Percentiles rank a stretch among this genome's conserved stretches.
phyloP scores from a whole-genome alignment of 805 yeast genomes.

The Ogataea nitratoaversa region DNA sequence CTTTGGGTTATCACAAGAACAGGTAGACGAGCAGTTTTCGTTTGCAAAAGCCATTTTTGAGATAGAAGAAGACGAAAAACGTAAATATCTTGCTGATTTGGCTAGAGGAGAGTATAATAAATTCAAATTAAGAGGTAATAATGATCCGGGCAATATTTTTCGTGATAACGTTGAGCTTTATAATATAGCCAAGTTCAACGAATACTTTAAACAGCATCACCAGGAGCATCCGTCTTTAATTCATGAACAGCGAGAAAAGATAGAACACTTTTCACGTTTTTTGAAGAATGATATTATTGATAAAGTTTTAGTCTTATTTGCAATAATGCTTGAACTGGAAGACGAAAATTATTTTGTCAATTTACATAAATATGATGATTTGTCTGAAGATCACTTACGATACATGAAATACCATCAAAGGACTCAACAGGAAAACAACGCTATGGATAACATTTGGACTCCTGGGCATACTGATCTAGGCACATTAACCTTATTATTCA shows the following conservation, averaged over 20 bases:
- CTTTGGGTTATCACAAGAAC: conserved; percentile 26
- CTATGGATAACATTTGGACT: conserved; percentile 31
- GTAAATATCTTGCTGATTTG: conserved; percentile 25
- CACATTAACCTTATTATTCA: conserved; percentile 32
- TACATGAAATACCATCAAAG: conserved; percentile 33
- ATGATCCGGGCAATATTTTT: conserved; percentile 29
- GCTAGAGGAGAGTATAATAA: conserved; percentile 32
- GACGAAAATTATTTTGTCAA: conserved; percentile 31
- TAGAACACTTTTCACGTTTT: conserved; percentile 4
- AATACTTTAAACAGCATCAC: conserved; percentile 9
- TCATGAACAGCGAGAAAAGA: conserved; percentile 4
- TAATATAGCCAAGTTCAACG: conserved; percentile 33
- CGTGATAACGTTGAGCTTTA: conserved; percentile 30
- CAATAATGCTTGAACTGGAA: conserved; percentile 32
- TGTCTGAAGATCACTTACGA: conserved; percentile 33
- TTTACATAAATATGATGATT: conserved; percentile 30
- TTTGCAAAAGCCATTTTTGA: conserved; percentile 29
- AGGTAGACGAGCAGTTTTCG: conserved; percentile 26
- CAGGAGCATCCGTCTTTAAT: conserved; percentile 4
- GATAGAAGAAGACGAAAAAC: conserved; percentile 28
- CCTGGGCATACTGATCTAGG: conserved; percentile 37
- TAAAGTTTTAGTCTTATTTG: conserved; percentile 31
- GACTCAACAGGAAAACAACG: conserved; percentile 27
- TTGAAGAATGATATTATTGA: conserved; percentile 16
- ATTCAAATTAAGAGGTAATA: conserved; percentile 31